Evolutionary conservation across 2,329 filamentous ascomycete species (phyloP), one percentile per base, ranked within the genome.

Genomic region (Ophiostoma perfectum): DNA sequence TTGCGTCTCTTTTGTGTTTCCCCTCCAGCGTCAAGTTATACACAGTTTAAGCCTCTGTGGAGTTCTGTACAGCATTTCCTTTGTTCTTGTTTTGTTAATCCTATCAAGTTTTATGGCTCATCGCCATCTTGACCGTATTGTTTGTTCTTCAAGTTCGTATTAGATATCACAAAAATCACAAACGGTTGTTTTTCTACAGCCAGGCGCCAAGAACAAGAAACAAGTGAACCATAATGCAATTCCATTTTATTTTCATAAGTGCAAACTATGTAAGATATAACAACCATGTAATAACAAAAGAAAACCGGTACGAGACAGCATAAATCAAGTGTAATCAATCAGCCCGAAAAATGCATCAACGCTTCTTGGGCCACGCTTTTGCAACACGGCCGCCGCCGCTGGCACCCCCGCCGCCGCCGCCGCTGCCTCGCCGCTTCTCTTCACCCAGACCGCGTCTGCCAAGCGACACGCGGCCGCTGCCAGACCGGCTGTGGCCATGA

Each of bases 401-500:
- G 27, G 55, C 27, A 16, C n/a, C 18, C 27, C 9, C 70, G 67
- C 36, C 55, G 38, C 9, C 70, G 63, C 16, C 47, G 11, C 65
- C 38, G 45, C 73, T 68, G 0, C 74, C 74, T 11, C 72, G 71
- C 45, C 72, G 71, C 71, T 73, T 76, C 9, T 76, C 76, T 64
- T 77, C 75, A 4, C 76, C 77, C 45, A 78, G 68, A 0, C 75
- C 75, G 55, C 76, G 74, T 52, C 77, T 72, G 8, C 75, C 77
- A 38, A 74, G 72, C 3, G 72, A 70, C 60, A 75, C 75, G 7
- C 74, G 73, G 0, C 76, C 76, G 55, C 72, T 74, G 2, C 76
- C 76, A 4, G 73, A 78, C 77, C 69, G 74, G 74, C 69, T 72
- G 16, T 79, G 79, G 38, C 77, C 75, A 44, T 78, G 74, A 4